Base-by-base conservation (phyloP, 495 filamentous ascomycete species). In the Aspergillus biplanus region DNA sequence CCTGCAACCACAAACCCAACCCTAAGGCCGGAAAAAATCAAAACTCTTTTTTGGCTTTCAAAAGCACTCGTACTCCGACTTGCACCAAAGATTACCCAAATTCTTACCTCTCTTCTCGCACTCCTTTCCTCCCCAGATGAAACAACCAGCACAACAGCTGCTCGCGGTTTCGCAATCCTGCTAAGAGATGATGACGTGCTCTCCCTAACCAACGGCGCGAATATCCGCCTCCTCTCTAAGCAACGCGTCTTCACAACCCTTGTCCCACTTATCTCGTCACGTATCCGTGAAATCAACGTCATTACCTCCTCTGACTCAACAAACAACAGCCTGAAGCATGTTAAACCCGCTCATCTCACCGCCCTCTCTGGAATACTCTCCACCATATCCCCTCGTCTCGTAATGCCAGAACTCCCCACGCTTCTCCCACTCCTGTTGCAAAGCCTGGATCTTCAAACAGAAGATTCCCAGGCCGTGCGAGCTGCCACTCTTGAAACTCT, bases 391-490 rank as follows among this genome's bases (percentile, higher is more conserved):
- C 84, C 86, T 27, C 64, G 73, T 16, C 78, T 92, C 48, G 82
- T 90, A 21, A 79, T 85, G 65, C 80, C 85, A 1, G 82, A 87
- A 65, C 78, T 92, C 9, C 78, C 78, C 18, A 79, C 78, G 16
- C 76, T 92, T 18, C 76, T 87, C 6, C 87, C 89, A 0, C 81
- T 90, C n/a, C 83, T 92, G 48, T 81, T 92, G 4, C 89, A 91
- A 69, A 84, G 78, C 52, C 79, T 92, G n/a, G 88, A 91, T 61
- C 82, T 91, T 39, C 73, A 79, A 56, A 77, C 83, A 6, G 63
- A 72, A 12, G 74, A 83, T 58, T 76, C 78, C 13, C 69, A 78
- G 5, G 71, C 77, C n/a, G 82, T 90, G 33, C 87, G 90, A 62
- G 75, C 82, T 39, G 86, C 86, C 32, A 88, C 87, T 3, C 82